These are phyloP conservation scores for Lumnitzera racemosa DNA, from an alignment of 345 rosid species.

Conservation along the genomic window DNA sequence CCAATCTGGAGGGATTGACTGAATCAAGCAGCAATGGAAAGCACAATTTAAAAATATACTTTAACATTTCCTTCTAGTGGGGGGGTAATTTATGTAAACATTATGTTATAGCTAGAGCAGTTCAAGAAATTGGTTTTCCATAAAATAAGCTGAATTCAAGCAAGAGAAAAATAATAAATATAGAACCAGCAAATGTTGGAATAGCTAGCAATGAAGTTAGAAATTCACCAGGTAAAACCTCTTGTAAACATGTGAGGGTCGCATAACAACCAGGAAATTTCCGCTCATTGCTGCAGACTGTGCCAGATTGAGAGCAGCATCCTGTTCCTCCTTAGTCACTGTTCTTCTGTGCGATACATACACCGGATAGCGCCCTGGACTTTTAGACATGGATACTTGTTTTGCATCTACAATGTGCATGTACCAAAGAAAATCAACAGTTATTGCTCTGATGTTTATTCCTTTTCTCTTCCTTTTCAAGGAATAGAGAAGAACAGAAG, in stretches of 20 bases:
- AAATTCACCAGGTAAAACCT: conserved; percentile 32
- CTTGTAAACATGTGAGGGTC: conserved; percentile 29
- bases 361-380: conserved; percentile 4
- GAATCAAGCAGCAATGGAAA: conserved; percentile 1
- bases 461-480: too few relatives aligned
- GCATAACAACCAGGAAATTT: conserved; percentile 35
- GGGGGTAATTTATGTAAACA: too few relatives aligned
- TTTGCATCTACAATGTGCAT: not conserved
- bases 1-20: conserved; percentile 37
- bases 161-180: not conserved
- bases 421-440: not conserved
- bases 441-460: not conserved
- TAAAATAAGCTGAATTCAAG: too few relatives aligned
- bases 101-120: too few relatives aligned
- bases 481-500: too few relatives aligned
- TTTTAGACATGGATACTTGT: not conserved
- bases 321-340: conserved; percentile 24
- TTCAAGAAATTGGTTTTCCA: too few relatives aligned
- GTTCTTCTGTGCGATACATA: conserved; percentile 25
- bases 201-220: not conserved
- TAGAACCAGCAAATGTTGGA: not conserved
- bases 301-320: conserved; percentile 23
- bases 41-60: too few relatives aligned
- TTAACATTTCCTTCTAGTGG: too few relatives aligned
- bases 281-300: conserved; percentile 16